Evolutionary conservation across 192 early-diverging fungal species (phyloP).

Genomic region (Phycomyces blakesleeanus): DNA sequence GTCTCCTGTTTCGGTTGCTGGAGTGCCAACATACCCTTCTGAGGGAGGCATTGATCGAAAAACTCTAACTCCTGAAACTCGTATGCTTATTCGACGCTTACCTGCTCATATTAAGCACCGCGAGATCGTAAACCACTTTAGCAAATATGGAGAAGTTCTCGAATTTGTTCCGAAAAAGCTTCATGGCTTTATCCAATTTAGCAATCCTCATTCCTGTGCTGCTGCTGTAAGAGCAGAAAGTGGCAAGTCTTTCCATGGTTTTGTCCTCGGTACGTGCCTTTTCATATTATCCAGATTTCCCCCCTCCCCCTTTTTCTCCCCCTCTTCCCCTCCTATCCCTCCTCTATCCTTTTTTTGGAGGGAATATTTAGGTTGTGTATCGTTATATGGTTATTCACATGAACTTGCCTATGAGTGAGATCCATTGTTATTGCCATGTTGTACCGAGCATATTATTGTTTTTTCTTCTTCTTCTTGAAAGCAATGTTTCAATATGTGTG

Average conservation of each 20-base stretch:
- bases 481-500: no score
- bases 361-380: no score
- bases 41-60: conserved; percentile 15
- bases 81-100: conserved; percentile 30
- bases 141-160: conserved; percentile 29
- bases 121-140: conserved; percentile 24
- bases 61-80: conserved; percentile 22
- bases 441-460: no score
- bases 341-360: not conserved
- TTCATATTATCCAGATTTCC: not conserved
- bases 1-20: not conserved
- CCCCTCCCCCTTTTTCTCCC: not conserved
- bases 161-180: conserved; percentile 27
- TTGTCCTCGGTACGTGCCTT: conserved; percentile 25
- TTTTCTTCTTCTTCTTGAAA: no score
- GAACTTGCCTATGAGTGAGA: no score
- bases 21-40: not conserved
- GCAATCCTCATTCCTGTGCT: conserved; percentile 23
- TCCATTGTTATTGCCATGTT: no score
- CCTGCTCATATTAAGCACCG: conserved; percentile 17
- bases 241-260: conserved; percentile 22
- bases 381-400: no score
- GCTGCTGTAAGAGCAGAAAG: conserved; percentile 26
- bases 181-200: conserved; percentile 35
- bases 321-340: not conserved